Percentiles rank a stretch among this genome's conserved stretches.
Evolutionary conservation across 352 stramenopile species (phyloP).

Genomic region (Pythium pyrilobum): DNA sequence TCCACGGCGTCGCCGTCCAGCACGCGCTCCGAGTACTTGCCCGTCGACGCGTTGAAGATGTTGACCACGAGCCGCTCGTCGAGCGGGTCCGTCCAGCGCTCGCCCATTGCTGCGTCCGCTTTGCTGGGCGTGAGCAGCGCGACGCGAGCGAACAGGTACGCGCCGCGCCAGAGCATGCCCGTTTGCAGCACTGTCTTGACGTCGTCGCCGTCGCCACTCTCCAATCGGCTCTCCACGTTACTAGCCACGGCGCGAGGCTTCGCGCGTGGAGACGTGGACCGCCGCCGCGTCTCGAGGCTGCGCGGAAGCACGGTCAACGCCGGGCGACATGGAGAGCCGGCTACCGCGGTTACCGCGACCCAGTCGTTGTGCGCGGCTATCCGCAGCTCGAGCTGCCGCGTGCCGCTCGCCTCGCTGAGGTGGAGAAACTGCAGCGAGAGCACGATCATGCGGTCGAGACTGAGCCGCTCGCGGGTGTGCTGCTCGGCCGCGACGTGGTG

Average conservation of each 20-base stretch:
- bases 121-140: slow-evolving; percentile 18
- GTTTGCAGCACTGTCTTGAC: slow-evolving; percentile 37
- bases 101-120: not conserved
- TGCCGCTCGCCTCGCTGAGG: not conserved
- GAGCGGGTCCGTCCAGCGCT: slow-evolving; percentile 4
- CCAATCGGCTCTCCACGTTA: no score
- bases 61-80: slow-evolving; percentile 27
- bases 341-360: slow-evolving; percentile 8
- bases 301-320: not conserved
- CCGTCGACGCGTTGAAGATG: slow-evolving; percentile 41
- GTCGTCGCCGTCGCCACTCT: not conserved
- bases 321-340: slow-evolving; percentile 10
- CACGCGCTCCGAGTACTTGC: slow-evolving; percentile 11
- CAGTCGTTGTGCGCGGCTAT: slow-evolving; percentile 8
- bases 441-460: slow-evolving; percentile 16
- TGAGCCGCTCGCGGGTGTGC: not conserved
- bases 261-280: no score
- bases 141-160: slow-evolving; percentile 42
- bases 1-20: slow-evolving; percentile 19
- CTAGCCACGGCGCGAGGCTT: no score
- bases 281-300: not conserved
- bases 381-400: not conserved
- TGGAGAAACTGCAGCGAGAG: slow-evolving; percentile 14
- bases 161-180: slow-evolving; percentile 47
- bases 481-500: not conserved